Conservation (phyloP, 2,329 filamentous ascomycete species). For the Triangularia verruculosa region DNA sequence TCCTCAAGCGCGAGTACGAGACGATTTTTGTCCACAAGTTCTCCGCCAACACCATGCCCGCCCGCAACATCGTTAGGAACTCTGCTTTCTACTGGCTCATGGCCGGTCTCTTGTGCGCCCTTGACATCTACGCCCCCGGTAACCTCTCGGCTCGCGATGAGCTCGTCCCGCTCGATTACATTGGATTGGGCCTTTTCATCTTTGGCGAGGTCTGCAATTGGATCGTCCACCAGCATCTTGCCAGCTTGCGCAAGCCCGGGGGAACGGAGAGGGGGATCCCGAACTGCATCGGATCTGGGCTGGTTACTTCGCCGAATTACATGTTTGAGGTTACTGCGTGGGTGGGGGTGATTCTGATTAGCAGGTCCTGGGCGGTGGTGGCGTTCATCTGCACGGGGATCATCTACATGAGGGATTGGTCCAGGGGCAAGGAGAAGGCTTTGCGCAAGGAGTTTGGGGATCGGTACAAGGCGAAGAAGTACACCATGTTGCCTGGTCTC, state of each 20-base stretch:
- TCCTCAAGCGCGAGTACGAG: constrained; percentile 92
- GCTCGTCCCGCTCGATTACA: constrained; percentile 54
- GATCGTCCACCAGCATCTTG: constrained; percentile 74
- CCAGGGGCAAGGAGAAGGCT: constrained; percentile 83
- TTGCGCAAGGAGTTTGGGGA: constrained; percentile 90
- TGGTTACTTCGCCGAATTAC: constrained; percentile 97
- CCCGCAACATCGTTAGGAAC: constrained; percentile 90
- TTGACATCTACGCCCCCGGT: constrained; percentile 78
- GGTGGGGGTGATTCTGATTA: constrained; percentile 77
- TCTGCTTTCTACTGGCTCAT: constrained; percentile 89
- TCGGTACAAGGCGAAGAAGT: constrained; percentile 94
- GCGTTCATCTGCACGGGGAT: constrained; percentile 73
- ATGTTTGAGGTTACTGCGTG: constrained; percentile 88
- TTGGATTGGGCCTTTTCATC: constrained; percentile 68
- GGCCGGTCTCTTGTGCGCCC: constrained; percentile 75
- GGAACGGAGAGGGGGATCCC: constrained; percentile 88
- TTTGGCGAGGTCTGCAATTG: constrained; percentile 81
- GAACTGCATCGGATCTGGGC: constrained; percentile 73
- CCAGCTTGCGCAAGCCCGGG: constrained; percentile 71
- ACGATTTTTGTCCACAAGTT: constrained; percentile 95
- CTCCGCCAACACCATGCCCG: constrained; percentile 90
- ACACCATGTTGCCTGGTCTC: constrained; percentile 74
- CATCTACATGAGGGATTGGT: constrained; percentile 83
- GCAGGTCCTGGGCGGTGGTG: constrained; percentile 72
- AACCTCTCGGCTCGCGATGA: constrained; percentile 60